Evolutionary conservation across 768 basidiomycete genomes (phyloP), one percentile per base, ranked within the genome.

Genomic region (Phanerodontia chrysosporium): DNA sequence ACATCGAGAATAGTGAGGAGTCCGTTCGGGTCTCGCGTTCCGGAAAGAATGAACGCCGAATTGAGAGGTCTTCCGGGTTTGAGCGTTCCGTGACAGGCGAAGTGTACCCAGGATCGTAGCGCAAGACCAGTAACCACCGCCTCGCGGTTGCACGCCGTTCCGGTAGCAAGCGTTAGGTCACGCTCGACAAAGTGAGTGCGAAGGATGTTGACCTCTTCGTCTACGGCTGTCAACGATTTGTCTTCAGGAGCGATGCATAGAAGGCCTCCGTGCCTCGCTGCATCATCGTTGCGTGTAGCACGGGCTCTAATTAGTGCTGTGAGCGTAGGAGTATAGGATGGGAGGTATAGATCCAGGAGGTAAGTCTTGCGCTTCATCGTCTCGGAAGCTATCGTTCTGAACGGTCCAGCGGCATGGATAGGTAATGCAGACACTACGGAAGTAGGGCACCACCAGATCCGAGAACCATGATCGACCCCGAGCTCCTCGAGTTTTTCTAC

Each of bases 281-380:
- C 10, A 28, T n/a, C 22, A 10, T 12, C 22, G 7, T 5, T 18
- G 24, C 18, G 30, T 9, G 4, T n/a, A 18, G 51, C 16, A 12
- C 53, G 27, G 27, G 58, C 24, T 9, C 54, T 13, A 21, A 63
- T 52, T n/a, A 74, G 61, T 5, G 66, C 63, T 4, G 44, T n/a
- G 7, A 70, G 58, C 7, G 71, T 72, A 3, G 71, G 68, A 4
- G 64, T 64, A 49, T 74, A 74, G 22, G 73, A 73, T 2, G 70
- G 66, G 14, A 71, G 59, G 32, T 52, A 61, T 42, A 64, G 62
- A 52, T 72, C 70, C 22, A 14, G 24, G 6, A 59, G 60, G 63
- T 28, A 69, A 5, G 22, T 13, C 13, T n/a, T 32, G 21, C 29
- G 36, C 13, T 42, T 55, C 35, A 9, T 10, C 25, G 28, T 48